Base-by-base conservation (phyloP, 1,284 basidiomycete genomes). In the Pyrrhoderma lamaoense region DNA sequence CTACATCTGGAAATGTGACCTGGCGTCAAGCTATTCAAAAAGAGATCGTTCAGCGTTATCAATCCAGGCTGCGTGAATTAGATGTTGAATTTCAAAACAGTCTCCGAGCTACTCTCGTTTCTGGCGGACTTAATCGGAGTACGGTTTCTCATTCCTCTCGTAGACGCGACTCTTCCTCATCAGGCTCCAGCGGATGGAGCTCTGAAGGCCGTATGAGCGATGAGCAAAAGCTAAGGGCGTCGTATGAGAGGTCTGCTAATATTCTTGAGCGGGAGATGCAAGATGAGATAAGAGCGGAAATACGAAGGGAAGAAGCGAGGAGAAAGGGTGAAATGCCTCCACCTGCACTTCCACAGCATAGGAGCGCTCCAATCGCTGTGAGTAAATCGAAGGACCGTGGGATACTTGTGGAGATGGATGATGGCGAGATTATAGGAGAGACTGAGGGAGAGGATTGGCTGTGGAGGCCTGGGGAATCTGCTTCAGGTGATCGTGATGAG, bases 371-470 rank as follows among this genome's bases (percentile, higher is more conserved):
- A 31, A 31, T 31, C 27, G 27, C 27, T 31, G 27, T 31, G 27
- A 45, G 36, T 38, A 19, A 35, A 9, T 19, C 21, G 21, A 22
- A 43, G 13, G 47, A 53, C 9, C 22, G 46, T 14, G 47, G 47
- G 21, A 47, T 53, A 18, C 34, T 53, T 42, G 52, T 49, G 8
- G 48, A 50, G 23, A 39, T 34, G 14, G 48, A 42, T n/a, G 40
- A 23, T 27, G 14, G 39, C 40, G 51, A 53, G 11, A 31, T 5
- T 11, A 31, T 11, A 11, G 27, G 27, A 11, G 42, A 34, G 35
- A 43, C 21, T 5, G 51, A 52, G 7, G 23, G 42, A 2, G 52
- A 53, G 8, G 52, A 53, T 23, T 53, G 52, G 52, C 31, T 44
- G 3, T 53, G 52, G 52, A 31, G 52, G 13, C 52, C 52, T 16